A percentile compares a stretch with the other conserved stretches of the same genome.
These are phyloP conservation scores for Nelumbo lutea DNA, from an alignment of 164 flowering plant genomes.

Conservation along the genomic window DNA sequence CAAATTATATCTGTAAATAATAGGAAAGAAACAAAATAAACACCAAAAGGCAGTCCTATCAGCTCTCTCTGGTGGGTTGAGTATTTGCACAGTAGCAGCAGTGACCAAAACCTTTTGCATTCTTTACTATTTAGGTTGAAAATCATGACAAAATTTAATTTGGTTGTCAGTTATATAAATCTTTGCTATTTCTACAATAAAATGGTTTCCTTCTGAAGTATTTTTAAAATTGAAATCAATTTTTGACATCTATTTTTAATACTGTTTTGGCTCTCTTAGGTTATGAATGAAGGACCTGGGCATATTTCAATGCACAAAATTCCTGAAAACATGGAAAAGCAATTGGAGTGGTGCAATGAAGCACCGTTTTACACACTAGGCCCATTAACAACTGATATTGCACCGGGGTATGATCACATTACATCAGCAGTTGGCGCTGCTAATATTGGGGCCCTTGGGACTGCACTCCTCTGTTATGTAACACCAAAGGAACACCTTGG, in stretches of 20 bases:
- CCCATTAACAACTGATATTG: constrained; percentile 97
- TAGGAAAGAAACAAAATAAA: background rate
- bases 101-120: too few species aligned
- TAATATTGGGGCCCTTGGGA: constrained; percentile 99
- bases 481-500: constrained; percentile 99
- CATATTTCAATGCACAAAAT: constrained; percentile 97
- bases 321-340: constrained; percentile 98
- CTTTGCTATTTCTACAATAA: too few species aligned
- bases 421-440: constrained; percentile 99
- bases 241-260: too few species aligned
- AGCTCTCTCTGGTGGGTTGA: too few species aligned
- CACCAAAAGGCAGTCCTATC: background rate
- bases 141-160: too few species aligned
- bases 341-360: constrained; percentile 97
- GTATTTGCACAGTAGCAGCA: too few species aligned
- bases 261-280: constrained; percentile 35
- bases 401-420: constrained; percentile 99
- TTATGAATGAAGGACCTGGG: constrained; percentile 99
- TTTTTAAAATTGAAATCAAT: too few species aligned
- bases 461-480: constrained; percentile 97
- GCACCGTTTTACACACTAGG: constrained; percentile 99
- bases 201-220: too few species aligned
- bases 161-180: too few species aligned
- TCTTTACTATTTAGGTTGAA: too few species aligned
- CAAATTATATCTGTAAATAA: background rate